phyloP scores from a whole-genome alignment of 768 basidiomycete species.

The Boletus vinaceobasis region DNA sequence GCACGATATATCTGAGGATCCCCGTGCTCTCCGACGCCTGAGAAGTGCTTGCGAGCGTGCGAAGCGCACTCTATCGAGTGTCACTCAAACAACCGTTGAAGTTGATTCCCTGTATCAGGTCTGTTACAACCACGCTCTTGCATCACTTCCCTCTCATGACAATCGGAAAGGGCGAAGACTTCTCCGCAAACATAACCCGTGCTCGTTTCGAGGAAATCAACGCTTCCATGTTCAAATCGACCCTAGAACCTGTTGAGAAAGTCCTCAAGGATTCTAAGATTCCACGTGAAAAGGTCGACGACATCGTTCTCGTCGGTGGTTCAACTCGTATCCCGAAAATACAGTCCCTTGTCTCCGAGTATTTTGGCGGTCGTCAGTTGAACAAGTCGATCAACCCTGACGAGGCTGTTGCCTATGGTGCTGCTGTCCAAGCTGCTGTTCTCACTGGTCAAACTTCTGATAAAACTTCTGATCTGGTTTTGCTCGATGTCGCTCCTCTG shows the following conservation, averaged over 20 bases:
- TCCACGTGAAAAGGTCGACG: conserved; percentile 93
- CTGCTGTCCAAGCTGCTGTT: conserved; percentile 98
- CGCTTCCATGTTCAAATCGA: conserved; percentile 91
- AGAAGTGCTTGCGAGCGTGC: conserved; percentile 99
- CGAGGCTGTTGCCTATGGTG: conserved; percentile 99
- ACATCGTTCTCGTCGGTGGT: conserved; percentile 99
- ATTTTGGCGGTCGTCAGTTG: conserved; percentile 94
- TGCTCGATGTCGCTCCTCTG: conserved; percentile 97
- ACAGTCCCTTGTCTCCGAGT: conserved; percentile 96
- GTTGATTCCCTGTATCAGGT: conserved; percentile 98
- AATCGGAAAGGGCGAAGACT: conserved; percentile 81
- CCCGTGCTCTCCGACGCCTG: conserved; percentile 94
- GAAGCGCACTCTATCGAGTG: conserved; percentile 97
- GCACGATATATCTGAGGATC: conserved; percentile 94
- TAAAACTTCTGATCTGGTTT: conserved; percentile 96
- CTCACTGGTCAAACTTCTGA: conserved; percentile 98
- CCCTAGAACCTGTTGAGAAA: conserved; percentile 97
- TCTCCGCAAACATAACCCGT: conserved; percentile 97
- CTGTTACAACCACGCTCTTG: conserved; percentile 15
- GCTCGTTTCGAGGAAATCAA: conserved; percentile 99
- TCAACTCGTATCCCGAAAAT: conserved; percentile 99
- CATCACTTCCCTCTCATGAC: conserved; percentile 7
- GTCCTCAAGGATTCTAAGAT: conserved; percentile 99
- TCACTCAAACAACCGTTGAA: conserved; percentile 98
- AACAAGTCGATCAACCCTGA: conserved; percentile 99